Evolutionary conservation across 768 basidiomycete species (phyloP), one percentile per base, ranked within the genome.

Genomic region (Leccinum barrowsii): DNA sequence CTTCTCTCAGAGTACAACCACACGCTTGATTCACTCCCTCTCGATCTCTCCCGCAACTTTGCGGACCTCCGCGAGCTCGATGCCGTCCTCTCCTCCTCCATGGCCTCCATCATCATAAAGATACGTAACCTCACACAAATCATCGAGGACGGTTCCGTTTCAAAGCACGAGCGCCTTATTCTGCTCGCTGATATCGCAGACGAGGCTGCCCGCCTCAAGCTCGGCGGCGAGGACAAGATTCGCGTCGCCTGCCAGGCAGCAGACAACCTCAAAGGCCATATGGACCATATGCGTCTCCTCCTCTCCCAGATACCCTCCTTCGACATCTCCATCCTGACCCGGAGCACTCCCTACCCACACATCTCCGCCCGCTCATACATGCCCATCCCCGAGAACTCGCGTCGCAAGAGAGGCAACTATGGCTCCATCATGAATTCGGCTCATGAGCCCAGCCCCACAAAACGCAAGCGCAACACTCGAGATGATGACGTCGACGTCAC

Each of bases 11-110:
- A 94, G 72, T 94, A 92, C 77, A 87, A 86, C 15, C 94, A 98
- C 74, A 87, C 89, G 26, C 88, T 98, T 73, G 95, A 97, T 77
- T 83, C 94, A 21, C 84, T 98, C 56, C 96, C 96, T 58, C 82
- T 90, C 62, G 94, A 97, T 75, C 86, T 99, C 74, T 96, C 96
- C 12, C 87, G 92, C 73, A 88, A 86, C 74, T 92, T 97, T 73
- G 92, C 90, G 11, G 97, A 99, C 80, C 85, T 99, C 55, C 91
- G 94, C 63, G 97, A 99, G 76, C 90, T 99, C 75, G 97, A 98
- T 74, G 97, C 96, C 57, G 97, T 99, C 59, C 84, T 99, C 65
- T 94, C 94, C 64, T 80, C 90, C 47, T 92, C 92, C 61, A 89
- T 96, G 74, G 72, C 85, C 63, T 79, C 83, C 64, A 89, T 99